Evolutionary conservation across 208 protist species (phyloP).

Genomic region (Crithidia bombi): DNA sequence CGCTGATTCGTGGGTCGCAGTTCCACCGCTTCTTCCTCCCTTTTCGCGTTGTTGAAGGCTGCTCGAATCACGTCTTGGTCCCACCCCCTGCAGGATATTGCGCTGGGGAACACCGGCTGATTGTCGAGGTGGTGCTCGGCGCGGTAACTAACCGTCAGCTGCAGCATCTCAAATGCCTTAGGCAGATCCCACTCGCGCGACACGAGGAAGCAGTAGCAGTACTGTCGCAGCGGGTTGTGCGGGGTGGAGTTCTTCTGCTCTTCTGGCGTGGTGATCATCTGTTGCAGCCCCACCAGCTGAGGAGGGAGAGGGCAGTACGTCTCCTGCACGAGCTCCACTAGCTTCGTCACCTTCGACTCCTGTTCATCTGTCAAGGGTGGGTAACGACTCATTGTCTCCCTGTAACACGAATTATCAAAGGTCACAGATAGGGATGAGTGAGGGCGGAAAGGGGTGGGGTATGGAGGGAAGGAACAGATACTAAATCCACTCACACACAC

Average conservation of each 20-base stretch:
- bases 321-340: constrained; percentile 27
- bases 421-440: too few species aligned
- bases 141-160: constrained; percentile 36
- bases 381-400: constrained; percentile 23
- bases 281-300: not conserved
- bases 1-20: constrained; percentile 12
- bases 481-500: too few species aligned
- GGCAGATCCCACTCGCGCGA: constrained; percentile 54
- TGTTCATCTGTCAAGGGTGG: constrained; percentile 38
- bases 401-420: too few species aligned
- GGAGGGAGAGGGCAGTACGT: constrained; percentile 30
- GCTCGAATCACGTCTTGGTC: constrained; percentile 33
- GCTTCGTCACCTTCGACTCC: constrained; percentile 47
- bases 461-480: too few species aligned
- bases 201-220: constrained; percentile 55
- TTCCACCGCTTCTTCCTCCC: not conserved
- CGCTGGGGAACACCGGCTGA: constrained; percentile 34
- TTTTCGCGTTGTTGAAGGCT: not conserved
- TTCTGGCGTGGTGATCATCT: not conserved
- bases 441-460: not conserved
- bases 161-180: constrained; percentile 57
- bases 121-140: constrained; percentile 44
- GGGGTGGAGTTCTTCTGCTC: constrained; percentile 4
- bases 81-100: constrained; percentile 53
- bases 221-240: constrained; percentile 37